phyloP scores from a whole-genome alignment of 371 early-diverging fungal genomes.

The Blakeslea trispora region DNA sequence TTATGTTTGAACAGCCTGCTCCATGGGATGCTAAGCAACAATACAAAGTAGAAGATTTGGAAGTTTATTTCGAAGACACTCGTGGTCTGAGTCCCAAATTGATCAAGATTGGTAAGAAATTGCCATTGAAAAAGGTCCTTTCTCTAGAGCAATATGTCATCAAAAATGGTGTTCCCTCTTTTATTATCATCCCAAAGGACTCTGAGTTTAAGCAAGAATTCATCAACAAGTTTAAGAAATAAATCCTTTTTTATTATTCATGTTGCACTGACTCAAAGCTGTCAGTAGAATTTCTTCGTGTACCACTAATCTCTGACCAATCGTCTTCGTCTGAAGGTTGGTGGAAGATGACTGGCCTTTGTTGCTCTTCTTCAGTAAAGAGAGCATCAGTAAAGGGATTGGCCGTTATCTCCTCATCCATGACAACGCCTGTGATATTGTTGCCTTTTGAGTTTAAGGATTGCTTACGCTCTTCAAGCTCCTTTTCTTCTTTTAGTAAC shows the following conservation, averaged over 20 bases:
- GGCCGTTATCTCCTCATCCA: constrained; percentile 12
- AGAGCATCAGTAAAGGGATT: constrained; percentile 9
- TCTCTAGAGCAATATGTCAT: constrained; percentile 61
- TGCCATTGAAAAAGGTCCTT: constrained; percentile 55
- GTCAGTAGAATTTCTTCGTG: constrained; percentile 5
- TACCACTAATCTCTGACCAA: constrained; percentile 5
- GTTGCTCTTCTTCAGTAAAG: background rate
- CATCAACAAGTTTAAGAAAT: constrained; percentile 58
- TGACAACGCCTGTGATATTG: constrained; percentile 18
- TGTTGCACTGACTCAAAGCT: constrained; percentile 15
- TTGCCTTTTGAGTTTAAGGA: constrained; percentile 18
- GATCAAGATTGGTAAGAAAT: constrained; percentile 70
- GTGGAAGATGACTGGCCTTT: background rate
- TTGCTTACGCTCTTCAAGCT: constrained; percentile 7
- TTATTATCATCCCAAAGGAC: constrained; percentile 68
- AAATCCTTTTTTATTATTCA: constrained; percentile 3
- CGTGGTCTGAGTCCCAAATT: constrained; percentile 55
- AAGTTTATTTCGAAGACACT: constrained; percentile 79
- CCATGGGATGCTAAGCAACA: constrained; percentile 78
- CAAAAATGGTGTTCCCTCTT: constrained; percentile 69
- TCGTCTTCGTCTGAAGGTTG: constrained; percentile 2
- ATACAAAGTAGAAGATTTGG: constrained; percentile 72
- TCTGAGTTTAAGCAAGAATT: constrained; percentile 64
- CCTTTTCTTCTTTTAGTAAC: constrained; percentile 16
- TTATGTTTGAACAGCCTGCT: constrained; percentile 82